A percentile compares a stretch with the other conserved stretches of the same genome.
phyloP scores from a whole-genome alignment of 202 grass and related monocot species.

The Miscanthus sacchariflorus region DNA sequence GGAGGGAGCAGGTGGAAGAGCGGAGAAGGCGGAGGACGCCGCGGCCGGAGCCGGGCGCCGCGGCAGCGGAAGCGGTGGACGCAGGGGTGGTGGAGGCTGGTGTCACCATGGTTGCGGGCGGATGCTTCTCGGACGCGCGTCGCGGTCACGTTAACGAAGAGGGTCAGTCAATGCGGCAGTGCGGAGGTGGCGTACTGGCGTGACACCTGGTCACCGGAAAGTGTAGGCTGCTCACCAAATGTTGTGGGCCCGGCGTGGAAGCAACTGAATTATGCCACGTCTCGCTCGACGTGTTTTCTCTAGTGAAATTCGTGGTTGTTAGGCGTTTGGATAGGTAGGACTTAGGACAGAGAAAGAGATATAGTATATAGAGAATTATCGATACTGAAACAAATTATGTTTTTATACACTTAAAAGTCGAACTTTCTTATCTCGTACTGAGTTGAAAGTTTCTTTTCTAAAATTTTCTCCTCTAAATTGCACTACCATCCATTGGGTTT shows the following conservation, averaged over 20 bases:
- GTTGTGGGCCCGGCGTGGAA: neutral
- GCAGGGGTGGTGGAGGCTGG: constrained; percentile 7
- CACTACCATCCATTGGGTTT: no score
- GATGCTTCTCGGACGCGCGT: constrained; percentile 24
- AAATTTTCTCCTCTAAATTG: no score
- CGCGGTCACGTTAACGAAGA: neutral
- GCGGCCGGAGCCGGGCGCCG: neutral
- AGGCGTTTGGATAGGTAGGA: no score
- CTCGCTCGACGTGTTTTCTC: neutral
- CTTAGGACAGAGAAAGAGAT: no score
- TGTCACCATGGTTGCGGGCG: constrained; percentile 35
- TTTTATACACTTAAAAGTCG: no score
- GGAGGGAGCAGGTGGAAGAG: neutral
- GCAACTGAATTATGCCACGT: constrained; percentile 13
- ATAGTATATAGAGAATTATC: no score
- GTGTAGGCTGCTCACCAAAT: no score
- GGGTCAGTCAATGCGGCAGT: neutral
- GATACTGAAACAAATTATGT: no score
- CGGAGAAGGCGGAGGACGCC: neutral
- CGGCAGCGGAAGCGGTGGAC: neutral
- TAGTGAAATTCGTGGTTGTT: no score
- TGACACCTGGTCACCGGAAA: neutral
- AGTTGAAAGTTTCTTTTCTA: no score
- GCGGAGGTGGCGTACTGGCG: neutral
- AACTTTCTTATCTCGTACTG: no score